These are phyloP conservation scores for Cercospora janseana DNA, from an alignment of 2,329 filamentous ascomycete species.

Conservation along the genomic window DNA sequence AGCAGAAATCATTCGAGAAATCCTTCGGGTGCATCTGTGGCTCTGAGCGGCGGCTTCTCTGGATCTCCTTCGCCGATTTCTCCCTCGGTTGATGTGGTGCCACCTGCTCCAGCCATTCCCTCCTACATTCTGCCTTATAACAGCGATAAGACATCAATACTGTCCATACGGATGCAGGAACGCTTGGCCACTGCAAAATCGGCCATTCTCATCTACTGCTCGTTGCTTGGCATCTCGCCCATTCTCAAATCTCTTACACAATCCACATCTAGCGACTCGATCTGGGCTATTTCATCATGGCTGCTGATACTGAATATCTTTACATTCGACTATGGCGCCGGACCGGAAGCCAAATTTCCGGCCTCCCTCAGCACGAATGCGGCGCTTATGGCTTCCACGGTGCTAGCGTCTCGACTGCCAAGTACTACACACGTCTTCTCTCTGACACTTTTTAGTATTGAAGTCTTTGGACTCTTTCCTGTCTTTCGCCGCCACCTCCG, in stretches of 20 bases:
- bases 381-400: conserved; percentile 91
- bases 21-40: neutral
- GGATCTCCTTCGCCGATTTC: conserved; percentile 7
- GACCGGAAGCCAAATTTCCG: conserved; percentile 61
- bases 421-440: conserved; percentile 93
- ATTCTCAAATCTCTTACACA: conserved; percentile 95
- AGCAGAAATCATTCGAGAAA: conserved; percentile 12
- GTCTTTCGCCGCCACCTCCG: conserved; percentile 89
- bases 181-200: conserved; percentile 84
- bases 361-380: conserved; percentile 88
- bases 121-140: conserved; percentile 22
- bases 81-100: neutral
- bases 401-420: conserved; percentile 83
- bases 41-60: conserved; percentile 3
- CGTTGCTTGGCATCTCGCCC: conserved; percentile 84
- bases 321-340: conserved; percentile 92
- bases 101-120: conserved; percentile 1
- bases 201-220: conserved; percentile 87
- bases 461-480: conserved; percentile 96
- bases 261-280: conserved; percentile 89
- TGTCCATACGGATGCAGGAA: conserved; percentile 59
- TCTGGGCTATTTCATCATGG: conserved; percentile 96
- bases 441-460: conserved; percentile 91
- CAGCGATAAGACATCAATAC: conserved; percentile 32
- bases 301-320: conserved; percentile 93